These are phyloP conservation scores for Ceraceosorus guamensis DNA, from an alignment of 1,284 basidiomycete species.

Conservation along the genomic window DNA sequence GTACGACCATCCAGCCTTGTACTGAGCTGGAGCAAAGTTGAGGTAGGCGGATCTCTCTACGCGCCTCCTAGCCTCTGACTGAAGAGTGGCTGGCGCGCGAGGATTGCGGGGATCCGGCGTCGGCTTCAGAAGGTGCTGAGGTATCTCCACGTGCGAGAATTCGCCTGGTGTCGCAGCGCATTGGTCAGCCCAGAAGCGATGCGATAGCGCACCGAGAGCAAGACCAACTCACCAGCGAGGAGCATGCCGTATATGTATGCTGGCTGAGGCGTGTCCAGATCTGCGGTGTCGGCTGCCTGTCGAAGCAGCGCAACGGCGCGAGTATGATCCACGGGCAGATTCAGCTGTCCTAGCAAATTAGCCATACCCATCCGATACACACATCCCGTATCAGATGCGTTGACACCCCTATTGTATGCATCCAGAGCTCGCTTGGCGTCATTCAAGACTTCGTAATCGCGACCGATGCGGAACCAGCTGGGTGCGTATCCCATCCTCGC, in stretches of 20 bases:
- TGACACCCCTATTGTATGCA: slow-evolving; percentile 72
- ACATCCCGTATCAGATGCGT: slow-evolving; percentile 64
- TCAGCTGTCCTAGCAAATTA: slow-evolving; percentile 76
- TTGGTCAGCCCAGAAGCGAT: no score
- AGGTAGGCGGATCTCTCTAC: slow-evolving; percentile 79
- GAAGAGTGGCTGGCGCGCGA: slow-evolving; percentile 30
- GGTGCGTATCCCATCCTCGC: slow-evolving; percentile 41
- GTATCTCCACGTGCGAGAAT: slow-evolving; percentile 33
- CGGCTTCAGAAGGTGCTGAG: slow-evolving; percentile 20
- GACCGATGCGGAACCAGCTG: slow-evolving; percentile 75
- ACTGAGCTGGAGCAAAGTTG: slow-evolving; percentile 79
- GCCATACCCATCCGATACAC: slow-evolving; percentile 73
- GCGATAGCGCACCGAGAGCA: no score
- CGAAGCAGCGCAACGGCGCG: slow-evolving; percentile 66
- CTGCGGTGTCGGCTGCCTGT: slow-evolving; percentile 67
- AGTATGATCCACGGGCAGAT: slow-evolving; percentile 56
- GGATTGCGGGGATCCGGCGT: slow-evolving; percentile 28
- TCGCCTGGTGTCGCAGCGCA: no score
- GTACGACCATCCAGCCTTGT: slow-evolving; percentile 78
- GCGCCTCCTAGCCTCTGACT: slow-evolving; percentile 26
- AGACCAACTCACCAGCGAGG: slow-evolving; percentile 55
- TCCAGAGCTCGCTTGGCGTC: slow-evolving; percentile 64
- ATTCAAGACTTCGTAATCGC: slow-evolving; percentile 82
- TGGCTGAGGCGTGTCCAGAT: slow-evolving; percentile 71
- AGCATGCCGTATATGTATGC: slow-evolving; percentile 74